Percentiles rank a stretch among this genome's conserved stretches.
These are phyloP conservation scores for Lentithecium fluviatile DNA, from an alignment of 495 filamentous ascomycete genomes.

Conservation along the genomic window DNA sequence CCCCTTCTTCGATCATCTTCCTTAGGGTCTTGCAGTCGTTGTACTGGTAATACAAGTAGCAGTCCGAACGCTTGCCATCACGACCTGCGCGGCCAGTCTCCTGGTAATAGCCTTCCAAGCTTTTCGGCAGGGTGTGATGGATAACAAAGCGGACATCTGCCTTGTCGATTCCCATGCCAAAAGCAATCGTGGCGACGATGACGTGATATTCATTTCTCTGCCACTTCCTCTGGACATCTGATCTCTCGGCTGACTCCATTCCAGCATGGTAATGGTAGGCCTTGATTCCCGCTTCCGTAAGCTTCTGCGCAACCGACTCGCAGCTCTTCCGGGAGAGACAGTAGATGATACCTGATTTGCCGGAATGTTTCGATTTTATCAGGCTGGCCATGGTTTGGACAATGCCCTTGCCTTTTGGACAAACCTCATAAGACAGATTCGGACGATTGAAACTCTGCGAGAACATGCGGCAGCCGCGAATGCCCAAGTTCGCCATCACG, in stretches of 20 bases:
- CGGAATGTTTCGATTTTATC: slow-evolving; percentile 63
- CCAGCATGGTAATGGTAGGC: slow-evolving; percentile 85
- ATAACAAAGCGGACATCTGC: slow-evolving; percentile 93
- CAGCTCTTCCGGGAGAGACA: slow-evolving; percentile 82
- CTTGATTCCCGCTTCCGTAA: slow-evolving; percentile 61
- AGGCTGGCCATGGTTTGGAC: slow-evolving; percentile 66
- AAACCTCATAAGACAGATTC: slow-evolving; percentile 85
- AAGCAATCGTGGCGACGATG: slow-evolving; percentile 98
- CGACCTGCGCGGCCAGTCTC: slow-evolving; percentile 93
- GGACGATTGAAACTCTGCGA: slow-evolving; percentile 91
- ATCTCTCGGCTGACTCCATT: slow-evolving; percentile 63
- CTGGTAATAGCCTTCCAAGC: slow-evolving; percentile 97
- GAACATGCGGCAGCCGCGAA: slow-evolving; percentile 72
- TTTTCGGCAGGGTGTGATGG: slow-evolving; percentile 87
- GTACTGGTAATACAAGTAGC: slow-evolving; percentile 85
- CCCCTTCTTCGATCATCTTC: slow-evolving; percentile 76
- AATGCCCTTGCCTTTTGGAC: slow-evolving; percentile 56
- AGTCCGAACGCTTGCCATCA: slow-evolving; percentile 82
- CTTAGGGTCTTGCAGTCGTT: slow-evolving; percentile 62
- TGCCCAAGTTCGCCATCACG: slow-evolving; percentile 81
- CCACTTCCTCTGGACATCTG: slow-evolving; percentile 72
- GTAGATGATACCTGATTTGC: slow-evolving; percentile 89
- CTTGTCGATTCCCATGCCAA: slow-evolving; percentile 99
- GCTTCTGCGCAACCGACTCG: slow-evolving; percentile 71
- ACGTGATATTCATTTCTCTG: slow-evolving; percentile 75